Evolutionary conservation across 164 flowering plant genomes (phyloP).

Genomic region (Hamamelis virginiana): DNA sequence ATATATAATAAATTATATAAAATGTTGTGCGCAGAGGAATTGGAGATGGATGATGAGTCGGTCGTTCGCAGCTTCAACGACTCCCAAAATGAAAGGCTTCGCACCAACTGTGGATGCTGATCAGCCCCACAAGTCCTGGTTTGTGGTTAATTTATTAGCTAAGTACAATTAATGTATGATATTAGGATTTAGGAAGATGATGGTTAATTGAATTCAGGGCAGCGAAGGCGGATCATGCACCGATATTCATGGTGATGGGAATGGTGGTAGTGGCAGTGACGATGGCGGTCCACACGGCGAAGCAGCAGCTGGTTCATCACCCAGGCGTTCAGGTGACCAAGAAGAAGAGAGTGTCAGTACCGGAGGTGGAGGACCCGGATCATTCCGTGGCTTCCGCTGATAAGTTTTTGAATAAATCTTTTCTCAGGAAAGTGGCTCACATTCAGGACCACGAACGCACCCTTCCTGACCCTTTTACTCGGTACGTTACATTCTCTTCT

Average conservation of each 20-base stretch:
- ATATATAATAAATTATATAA: too few relatives aligned
- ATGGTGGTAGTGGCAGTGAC: slow-evolving; percentile 24
- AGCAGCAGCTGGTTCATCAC: slow-evolving; percentile 40
- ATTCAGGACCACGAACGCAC: slow-evolving; percentile 29
- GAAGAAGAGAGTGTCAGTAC: slow-evolving; percentile 37
- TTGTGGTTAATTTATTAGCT: background rate
- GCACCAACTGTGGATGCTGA: background rate
- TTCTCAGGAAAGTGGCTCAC: slow-evolving; percentile 44
- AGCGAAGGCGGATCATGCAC: slow-evolving; percentile 19
- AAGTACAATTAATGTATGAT: background rate
- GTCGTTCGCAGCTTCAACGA: slow-evolving; percentile 14
- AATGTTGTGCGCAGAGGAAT: slow-evolving; percentile 11
- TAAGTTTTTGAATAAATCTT: slow-evolving; percentile 40
- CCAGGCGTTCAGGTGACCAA: slow-evolving; percentile 34
- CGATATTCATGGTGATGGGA: slow-evolving; percentile 23
- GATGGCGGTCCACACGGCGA: slow-evolving; percentile 34
- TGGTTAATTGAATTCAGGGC: too few relatives aligned
- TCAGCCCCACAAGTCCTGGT: background rate
- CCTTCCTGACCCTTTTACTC: slow-evolving; percentile 23
- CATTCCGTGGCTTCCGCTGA: slow-evolving; percentile 17
- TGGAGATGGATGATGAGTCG: slow-evolving; percentile 15
- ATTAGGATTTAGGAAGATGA: too few relatives aligned
- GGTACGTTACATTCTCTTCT: slow-evolving; percentile 13
- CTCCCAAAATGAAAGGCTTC: slow-evolving; percentile 10
- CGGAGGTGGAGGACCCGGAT: slow-evolving; percentile 48